Evolutionary conservation across 306 rosid species (phyloP).

Genomic region (Trifolium fragiferum): DNA sequence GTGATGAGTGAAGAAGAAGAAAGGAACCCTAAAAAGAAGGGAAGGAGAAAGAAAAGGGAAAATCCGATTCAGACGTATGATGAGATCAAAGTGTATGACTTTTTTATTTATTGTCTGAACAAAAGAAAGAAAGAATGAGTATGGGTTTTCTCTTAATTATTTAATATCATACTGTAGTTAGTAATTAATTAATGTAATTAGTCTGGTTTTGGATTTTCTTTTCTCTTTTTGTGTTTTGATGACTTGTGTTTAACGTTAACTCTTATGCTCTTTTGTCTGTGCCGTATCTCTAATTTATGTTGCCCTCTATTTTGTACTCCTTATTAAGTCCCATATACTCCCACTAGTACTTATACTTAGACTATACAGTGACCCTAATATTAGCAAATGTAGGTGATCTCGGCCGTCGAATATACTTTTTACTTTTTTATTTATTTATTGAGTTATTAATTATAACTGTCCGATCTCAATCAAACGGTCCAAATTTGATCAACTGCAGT

Average conservation of each 20-base stretch:
- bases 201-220: conserved; percentile 6
- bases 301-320: neutral
- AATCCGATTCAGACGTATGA: conserved; percentile 78
- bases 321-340: neutral
- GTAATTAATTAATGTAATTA: too few relatives aligned
- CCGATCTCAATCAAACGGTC: too few relatives aligned
- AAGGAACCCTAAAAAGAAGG: conserved; percentile 53
- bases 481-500: too few relatives aligned
- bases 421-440: too few relatives aligned
- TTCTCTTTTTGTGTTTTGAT: conserved; percentile 15
- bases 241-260: conserved; percentile 29
- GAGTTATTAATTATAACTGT: too few relatives aligned
- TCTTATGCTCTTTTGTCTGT: neutral
- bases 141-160: too few relatives aligned
- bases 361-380: too few relatives aligned
- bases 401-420: too few relatives aligned
- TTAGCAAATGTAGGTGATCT: too few relatives aligned
- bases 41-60: conserved; percentile 44
- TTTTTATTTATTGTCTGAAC: neutral
- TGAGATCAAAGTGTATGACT: conserved; percentile 51
- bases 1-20: conserved; percentile 39
- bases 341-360: too few relatives aligned
- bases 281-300: neutral
- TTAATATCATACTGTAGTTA: too few relatives aligned
- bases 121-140: neutral